Evolutionary conservation across 1,284 basidiomycete genomes (phyloP).

Genomic region (Tilletia caries): DNA sequence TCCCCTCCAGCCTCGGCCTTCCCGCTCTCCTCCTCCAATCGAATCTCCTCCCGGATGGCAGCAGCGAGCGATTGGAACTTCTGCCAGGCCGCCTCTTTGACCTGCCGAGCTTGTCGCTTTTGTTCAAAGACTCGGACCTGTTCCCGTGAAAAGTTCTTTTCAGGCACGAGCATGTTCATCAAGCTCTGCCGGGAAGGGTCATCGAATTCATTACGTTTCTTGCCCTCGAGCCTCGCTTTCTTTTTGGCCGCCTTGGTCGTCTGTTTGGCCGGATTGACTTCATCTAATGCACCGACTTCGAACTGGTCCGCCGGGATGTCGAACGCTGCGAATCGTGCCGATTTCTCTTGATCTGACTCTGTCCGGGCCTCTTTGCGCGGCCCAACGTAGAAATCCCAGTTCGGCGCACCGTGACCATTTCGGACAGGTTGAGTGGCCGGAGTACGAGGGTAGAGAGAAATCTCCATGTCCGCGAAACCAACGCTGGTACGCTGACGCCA

Average conservation of each 20-base stretch:
- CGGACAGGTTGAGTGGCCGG: constrained; percentile 31
- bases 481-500: not conserved
- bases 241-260: too few relatives aligned
- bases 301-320: constrained; percentile 17
- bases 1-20: constrained; percentile 11
- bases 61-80: constrained; percentile 33
- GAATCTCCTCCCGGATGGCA: constrained; percentile 31
- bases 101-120: not conserved
- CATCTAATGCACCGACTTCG: too few relatives aligned
- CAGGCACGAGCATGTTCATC: too few relatives aligned
- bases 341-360: constrained; percentile 14
- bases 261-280: too few relatives aligned
- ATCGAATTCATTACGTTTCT: too few relatives aligned
- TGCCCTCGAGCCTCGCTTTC: too few relatives aligned
- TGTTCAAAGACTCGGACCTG: too few relatives aligned
- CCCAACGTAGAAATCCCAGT: constrained; percentile 5
- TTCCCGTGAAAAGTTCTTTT: too few relatives aligned
- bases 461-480: constrained; percentile 14
- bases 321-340: constrained; percentile 39
- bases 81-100: constrained; percentile 30
- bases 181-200: too few relatives aligned
- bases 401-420: not conserved
- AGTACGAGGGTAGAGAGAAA: constrained; percentile 56
- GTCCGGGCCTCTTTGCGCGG: not conserved
- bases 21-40: constrained; percentile 11